A percentile compares a stretch with the other conserved stretches of the same genome.
Evolutionary conservation across 129 eudicot species (phyloP).

Genomic region (Escallonia rubra): DNA sequence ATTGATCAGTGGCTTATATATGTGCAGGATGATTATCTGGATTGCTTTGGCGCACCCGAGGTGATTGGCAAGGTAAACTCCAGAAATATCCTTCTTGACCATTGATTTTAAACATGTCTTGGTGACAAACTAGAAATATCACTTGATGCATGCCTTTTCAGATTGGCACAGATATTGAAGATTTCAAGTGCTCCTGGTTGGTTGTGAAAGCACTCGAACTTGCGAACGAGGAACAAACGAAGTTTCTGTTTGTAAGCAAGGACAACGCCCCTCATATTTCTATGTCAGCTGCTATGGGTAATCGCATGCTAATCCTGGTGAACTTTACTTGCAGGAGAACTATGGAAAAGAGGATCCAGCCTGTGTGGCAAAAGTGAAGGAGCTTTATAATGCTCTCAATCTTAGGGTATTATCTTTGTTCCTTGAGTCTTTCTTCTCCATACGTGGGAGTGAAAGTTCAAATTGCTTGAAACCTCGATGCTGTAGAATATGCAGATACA

Average conservation of each 20-base stretch:
- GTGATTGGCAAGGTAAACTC: conserved; percentile 76
- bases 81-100: background rate
- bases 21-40: conserved; percentile 76
- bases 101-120: background rate
- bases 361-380: conserved; percentile 78
- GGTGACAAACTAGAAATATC: conserved; percentile 6
- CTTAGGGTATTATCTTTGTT: conserved; percentile 46
- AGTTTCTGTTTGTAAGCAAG: conserved; percentile 46
- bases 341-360: conserved; percentile 75
- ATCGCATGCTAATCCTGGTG: conserved; percentile 9
- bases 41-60: conserved; percentile 80
- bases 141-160: conserved; percentile 20
- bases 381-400: conserved; percentile 57
- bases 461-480: background rate
- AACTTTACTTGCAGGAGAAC: conserved; percentile 47
- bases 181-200: conserved; percentile 91
- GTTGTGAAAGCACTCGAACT: conserved; percentile 82
- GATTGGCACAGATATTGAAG: conserved; percentile 91
- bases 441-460: background rate
- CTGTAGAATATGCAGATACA: no score
- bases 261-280: background rate
- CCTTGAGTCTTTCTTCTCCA: background rate
- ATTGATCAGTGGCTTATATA: conserved; percentile 1
- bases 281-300: background rate
- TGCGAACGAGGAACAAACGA: conserved; percentile 68